A percentile compares a stretch with the other conserved stretches of the same genome.
These are phyloP conservation scores for Phytopythium boreale DNA, from an alignment of 352 stramenopile species.

Conservation along the genomic window DNA sequence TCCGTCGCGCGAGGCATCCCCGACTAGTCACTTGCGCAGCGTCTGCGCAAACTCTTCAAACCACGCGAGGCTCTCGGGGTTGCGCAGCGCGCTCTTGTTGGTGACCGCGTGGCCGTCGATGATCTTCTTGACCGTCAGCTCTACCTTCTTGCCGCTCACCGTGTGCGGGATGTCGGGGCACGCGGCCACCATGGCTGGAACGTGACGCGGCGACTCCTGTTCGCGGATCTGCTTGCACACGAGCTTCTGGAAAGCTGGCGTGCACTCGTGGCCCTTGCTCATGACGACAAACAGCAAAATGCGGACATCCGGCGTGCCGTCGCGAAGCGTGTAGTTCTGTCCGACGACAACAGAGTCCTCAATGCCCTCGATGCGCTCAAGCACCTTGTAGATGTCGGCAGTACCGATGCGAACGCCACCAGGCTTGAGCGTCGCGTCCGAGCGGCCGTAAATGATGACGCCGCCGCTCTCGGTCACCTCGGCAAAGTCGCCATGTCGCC, in stretches of 20 bases:
- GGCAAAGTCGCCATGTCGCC: slow-evolving; percentile 82
- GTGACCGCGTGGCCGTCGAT: slow-evolving; percentile 53
- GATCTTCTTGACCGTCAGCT: slow-evolving; percentile 79
- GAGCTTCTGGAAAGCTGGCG: slow-evolving; percentile 44
- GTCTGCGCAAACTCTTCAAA: slow-evolving; percentile 47
- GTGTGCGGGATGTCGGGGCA: slow-evolving; percentile 77
- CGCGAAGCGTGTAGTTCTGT: slow-evolving; percentile 54
- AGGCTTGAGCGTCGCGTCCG: slow-evolving; percentile 76
- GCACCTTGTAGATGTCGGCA: slow-evolving; percentile 79
- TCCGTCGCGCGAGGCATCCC: too few species aligned
- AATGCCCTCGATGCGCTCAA: slow-evolving; percentile 62
- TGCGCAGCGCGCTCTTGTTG: slow-evolving; percentile 65
- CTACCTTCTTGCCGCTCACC: slow-evolving; percentile 79
- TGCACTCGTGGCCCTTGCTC: slow-evolving; percentile 30
- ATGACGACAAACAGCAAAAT: slow-evolving; percentile 79
- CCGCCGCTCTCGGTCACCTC: slow-evolving; percentile 59
- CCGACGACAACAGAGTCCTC: slow-evolving; percentile 68
- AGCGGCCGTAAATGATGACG: slow-evolving; percentile 75
- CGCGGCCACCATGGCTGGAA: slow-evolving; percentile 54
- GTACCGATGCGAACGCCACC: slow-evolving; percentile 75
- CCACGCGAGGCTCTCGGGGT: slow-evolving; percentile 60
- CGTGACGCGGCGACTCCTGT: slow-evolving; percentile 62
- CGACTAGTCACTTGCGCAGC: slow-evolving; percentile 7
- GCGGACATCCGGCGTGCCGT: slow-evolving; percentile 67
- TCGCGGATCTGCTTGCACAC: slow-evolving; percentile 56